These are phyloP conservation scores for Dothideomycetidae sp. DNA, from an alignment of 2,329 filamentous ascomycete genomes.

Conservation along the genomic window DNA sequence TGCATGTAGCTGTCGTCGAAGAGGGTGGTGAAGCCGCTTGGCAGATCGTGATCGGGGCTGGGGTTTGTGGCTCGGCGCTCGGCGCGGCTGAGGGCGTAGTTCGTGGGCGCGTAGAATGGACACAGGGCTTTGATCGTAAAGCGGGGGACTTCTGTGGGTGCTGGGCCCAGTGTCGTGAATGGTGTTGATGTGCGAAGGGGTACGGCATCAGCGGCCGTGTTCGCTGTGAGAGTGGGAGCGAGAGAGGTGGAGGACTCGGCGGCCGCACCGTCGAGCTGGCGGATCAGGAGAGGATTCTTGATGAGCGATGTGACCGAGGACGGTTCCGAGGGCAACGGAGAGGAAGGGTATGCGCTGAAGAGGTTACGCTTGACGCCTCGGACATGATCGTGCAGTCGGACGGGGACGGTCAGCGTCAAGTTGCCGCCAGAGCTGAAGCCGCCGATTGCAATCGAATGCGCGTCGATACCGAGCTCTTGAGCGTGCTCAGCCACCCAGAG, in stretches of 20 bases:
- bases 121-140: slow-evolving; percentile 42
- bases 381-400: slow-evolving; percentile 40
- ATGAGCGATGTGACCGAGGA: background rate
- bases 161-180: slow-evolving; percentile 9
- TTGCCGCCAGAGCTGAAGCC: slow-evolving; percentile 52
- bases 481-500: slow-evolving; percentile 44
- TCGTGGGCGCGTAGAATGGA: slow-evolving; percentile 48
- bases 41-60: slow-evolving; percentile 38
- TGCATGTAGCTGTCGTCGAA: slow-evolving; percentile 39
- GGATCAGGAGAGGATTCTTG: slow-evolving; percentile 6
- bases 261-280: slow-evolving; percentile 1
- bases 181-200: background rate
- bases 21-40: slow-evolving; percentile 36
- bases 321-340: background rate
- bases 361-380: slow-evolving; percentile 17
- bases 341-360: slow-evolving; percentile 5
- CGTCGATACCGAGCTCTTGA: slow-evolving; percentile 41
- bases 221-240: slow-evolving; percentile 12
- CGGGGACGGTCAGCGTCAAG: slow-evolving; percentile 46
- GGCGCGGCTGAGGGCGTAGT: slow-evolving; percentile 46
- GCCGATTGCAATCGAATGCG: slow-evolving; percentile 42
- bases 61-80: slow-evolving; percentile 42
- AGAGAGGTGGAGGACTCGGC: slow-evolving; percentile 11
- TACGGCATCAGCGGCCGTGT: slow-evolving; percentile 6
- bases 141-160: slow-evolving; percentile 12